Percentiles rank a stretch among this genome's conserved stretches.
Evolutionary conservation across 1,139 yeast genomes (phyloP).

Genomic region (Yamadazyma aaseri): DNA sequence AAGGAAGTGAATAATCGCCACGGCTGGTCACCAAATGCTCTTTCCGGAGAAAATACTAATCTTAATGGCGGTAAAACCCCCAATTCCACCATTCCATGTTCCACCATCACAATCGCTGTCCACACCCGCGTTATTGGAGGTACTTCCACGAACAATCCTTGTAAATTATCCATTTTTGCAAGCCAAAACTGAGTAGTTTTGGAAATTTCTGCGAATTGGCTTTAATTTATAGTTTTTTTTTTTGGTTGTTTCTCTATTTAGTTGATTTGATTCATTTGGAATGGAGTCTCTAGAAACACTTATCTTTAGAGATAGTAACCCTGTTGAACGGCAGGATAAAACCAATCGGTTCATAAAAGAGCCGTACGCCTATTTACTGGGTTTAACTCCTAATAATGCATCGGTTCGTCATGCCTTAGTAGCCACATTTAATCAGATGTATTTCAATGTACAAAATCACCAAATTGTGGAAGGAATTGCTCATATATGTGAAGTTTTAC

Average conservation of each 20-base stretch:
- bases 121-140: constrained; percentile 38
- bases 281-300: constrained; percentile 10
- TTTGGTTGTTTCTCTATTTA: no score
- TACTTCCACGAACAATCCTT: constrained; percentile 10
- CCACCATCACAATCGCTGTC: constrained; percentile 18
- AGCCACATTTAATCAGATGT: constrained; percentile 31
- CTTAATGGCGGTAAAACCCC: constrained; percentile 10
- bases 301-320: constrained; percentile 14
- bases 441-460: constrained; percentile 24
- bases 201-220: no score
- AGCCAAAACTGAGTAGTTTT: no score
- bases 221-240: no score
- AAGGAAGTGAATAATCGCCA: constrained; percentile 41
- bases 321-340: constrained; percentile 12
- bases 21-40: constrained; percentile 27
- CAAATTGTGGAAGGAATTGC: constrained; percentile 21
- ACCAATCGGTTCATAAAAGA: constrained; percentile 15
- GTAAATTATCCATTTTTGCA: constrained; percentile 14
- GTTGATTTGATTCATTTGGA: no score
- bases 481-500: constrained; percentile 27
- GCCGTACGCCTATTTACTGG: constrained; percentile 31
- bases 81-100: constrained; percentile 6
- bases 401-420: constrained; percentile 29
- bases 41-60: constrained; percentile 24
- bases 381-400: constrained; percentile 34